phyloP scores from a whole-genome alignment of 192 early-diverging fungal species.

The Coemansia sp. region DNA sequence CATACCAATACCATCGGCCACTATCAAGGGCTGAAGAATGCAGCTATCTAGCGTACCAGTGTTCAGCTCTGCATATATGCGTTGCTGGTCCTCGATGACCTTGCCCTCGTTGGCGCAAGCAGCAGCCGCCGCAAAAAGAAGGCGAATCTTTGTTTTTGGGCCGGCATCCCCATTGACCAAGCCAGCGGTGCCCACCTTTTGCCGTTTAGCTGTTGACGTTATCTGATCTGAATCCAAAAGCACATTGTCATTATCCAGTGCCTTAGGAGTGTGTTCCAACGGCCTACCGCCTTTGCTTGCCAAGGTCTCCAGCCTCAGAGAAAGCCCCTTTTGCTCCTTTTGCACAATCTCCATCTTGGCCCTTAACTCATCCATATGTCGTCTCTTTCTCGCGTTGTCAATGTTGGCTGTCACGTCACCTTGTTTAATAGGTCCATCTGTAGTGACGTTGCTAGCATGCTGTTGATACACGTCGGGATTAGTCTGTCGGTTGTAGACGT shows the following conservation, averaged over 20 bases:
- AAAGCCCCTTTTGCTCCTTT: conserved; percentile 15
- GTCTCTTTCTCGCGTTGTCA: neutral
- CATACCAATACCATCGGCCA: conserved; percentile 29
- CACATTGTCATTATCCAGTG: neutral
- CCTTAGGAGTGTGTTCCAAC: neutral
- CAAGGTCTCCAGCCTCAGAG: conserved; percentile 20
- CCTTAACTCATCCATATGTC: conserved; percentile 10
- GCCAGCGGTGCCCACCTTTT: neutral
- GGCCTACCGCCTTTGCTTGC: conserved; percentile 23
- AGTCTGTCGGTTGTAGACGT: neutral
- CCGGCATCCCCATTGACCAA: neutral
- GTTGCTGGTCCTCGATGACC: neutral
- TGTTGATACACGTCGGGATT: neutral
- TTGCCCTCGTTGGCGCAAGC: neutral
- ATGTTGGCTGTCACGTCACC: neutral
- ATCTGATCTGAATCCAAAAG: neutral
- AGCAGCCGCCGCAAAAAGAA: neutral
- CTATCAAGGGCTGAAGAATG: conserved; percentile 23
- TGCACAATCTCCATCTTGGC: conserved; percentile 32
- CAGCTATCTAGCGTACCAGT: conserved; percentile 13
- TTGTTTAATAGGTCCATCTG: neutral
- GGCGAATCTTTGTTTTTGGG: neutral
- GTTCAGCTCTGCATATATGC: neutral
- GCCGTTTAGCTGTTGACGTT: conserved; percentile 9
- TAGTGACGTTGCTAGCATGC: neutral